phyloP scores from a whole-genome alignment of 2,329 filamentous ascomycete species.

The Pseudogymnoascus sp. region DNA sequence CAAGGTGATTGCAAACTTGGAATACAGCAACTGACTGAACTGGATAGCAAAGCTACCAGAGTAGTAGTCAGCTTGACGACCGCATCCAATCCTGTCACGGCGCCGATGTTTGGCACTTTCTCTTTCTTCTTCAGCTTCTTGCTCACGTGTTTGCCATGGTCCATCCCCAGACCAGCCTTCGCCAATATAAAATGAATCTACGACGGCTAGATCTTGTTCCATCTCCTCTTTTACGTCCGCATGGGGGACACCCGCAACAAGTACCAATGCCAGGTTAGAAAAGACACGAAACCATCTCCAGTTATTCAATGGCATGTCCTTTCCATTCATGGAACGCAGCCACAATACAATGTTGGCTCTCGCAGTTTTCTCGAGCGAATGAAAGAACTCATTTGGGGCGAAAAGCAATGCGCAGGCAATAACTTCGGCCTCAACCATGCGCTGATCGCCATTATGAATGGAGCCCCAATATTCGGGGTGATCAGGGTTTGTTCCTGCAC shows the following conservation, averaged over 20 bases:
- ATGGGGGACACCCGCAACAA: constrained; percentile 32
- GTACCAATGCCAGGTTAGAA: constrained; percentile 38
- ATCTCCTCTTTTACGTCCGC: constrained; percentile 32
- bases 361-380: constrained; percentile 22
- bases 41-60: constrained; percentile 47
- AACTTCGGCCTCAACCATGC: constrained; percentile 47
- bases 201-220: constrained; percentile 34
- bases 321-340: constrained; percentile 36
- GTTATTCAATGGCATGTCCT: constrained; percentile 40
- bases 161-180: constrained; percentile 44
- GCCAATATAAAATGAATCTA: constrained; percentile 38
- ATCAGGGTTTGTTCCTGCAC: constrained; percentile 26
- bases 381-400: constrained; percentile 33
- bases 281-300: constrained; percentile 47
- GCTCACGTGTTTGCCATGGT: constrained; percentile 31
- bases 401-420: constrained; percentile 40
- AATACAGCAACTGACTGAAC: constrained; percentile 41
- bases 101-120: neutral
- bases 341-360: constrained; percentile 34
- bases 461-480: constrained; percentile 40
- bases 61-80: constrained; percentile 41
- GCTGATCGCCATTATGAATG: constrained; percentile 39
- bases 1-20: constrained; percentile 34
- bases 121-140: constrained; percentile 15
- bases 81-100: neutral